Evolutionary conservation across 2,329 filamentous ascomycete species (phyloP), one percentile per base, ranked within the genome.

Genomic region (Xylaria arbuscula): DNA sequence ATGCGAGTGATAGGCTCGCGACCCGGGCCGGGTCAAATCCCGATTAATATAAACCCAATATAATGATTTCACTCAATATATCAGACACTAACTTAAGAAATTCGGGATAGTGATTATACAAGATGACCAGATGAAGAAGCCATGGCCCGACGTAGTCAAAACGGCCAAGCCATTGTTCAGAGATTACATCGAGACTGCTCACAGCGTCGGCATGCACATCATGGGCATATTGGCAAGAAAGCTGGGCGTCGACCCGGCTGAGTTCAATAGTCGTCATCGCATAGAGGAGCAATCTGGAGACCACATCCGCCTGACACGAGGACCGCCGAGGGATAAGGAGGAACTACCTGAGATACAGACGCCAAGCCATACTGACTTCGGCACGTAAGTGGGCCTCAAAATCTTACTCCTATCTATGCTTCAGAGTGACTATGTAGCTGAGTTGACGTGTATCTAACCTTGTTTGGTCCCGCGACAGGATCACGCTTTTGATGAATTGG

Each of bases 401-500:
- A 22, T 13, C 9, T 17, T 28, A 28, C 6, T 38, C 24, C 15
- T 42, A 6, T 45, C 8, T 7, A 2, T 51, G 32, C 19, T 13
- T 28, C 10, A 17, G 36, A 11, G 13, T 28, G 11, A 13, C n/a
- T 19, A 6, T 34, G 9, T 40, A 22, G 15, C 48, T 28, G 11
- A n/a, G n/a, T 57, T 36, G 32, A 42, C 22, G 9, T n/a, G 0
- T 13, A 9, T 36, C 50, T 64, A 19, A 72, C n/a, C 15, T 56
- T 56, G 24, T 59, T 47, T 34, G 2, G 34, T 63, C 47, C 34
- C 40, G 10, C 8, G 24, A 24, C 57, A 80, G 78, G 2, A 75
- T 81, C 56, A 81, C 79, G 9, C 67, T 81, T 24, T 72, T 81
- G 24, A 80, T 81, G 76, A 82, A 81, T 67, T 79, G 77, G 77